Conservation (phyloP, 371 early-diverging fungal genomes). For the Syncephalastrum racemosum region DNA sequence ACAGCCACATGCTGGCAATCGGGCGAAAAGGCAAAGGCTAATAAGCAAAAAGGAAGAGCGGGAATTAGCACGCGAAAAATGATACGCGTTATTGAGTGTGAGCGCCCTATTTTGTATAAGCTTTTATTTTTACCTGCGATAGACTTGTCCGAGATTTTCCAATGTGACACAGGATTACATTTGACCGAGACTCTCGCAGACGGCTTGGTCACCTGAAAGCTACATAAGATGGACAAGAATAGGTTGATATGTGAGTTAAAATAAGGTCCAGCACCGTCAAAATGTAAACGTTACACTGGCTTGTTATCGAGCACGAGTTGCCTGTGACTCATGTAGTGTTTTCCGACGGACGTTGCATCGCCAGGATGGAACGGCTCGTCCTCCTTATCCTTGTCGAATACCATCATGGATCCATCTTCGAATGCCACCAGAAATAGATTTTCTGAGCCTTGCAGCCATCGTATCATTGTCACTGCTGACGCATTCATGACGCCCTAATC, state of each 20-base stretch:
- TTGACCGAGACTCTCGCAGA: conserved; percentile 46
- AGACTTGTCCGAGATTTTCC: conserved; percentile 65
- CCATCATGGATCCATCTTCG: conserved; percentile 74
- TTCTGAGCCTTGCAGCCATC: conserved; percentile 92
- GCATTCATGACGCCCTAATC: conserved; percentile 69
- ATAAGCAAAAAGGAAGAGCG: background rate
- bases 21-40: conserved; percentile 86
- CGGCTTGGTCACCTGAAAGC: conserved; percentile 62
- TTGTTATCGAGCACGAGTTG: conserved; percentile 8
- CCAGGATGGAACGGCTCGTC: conserved; percentile 55
- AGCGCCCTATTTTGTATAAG: background rate
- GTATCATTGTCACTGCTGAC: conserved; percentile 73
- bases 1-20: conserved; percentile 81
- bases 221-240: conserved; percentile 12
- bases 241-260: background rate
- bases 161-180: conserved; percentile 74
- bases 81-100: background rate
- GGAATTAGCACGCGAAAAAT: background rate
- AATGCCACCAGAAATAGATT: conserved; percentile 83
- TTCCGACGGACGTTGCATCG: conserved; percentile 15
- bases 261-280: conserved; percentile 5
- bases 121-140: conserved; percentile 54
- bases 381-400: conserved; percentile 89
- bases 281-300: background rate
- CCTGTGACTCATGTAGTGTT: conserved; percentile 7